These are phyloP conservation scores for Phytophthora tentaculata DNA, from an alignment of 352 stramenopile species.

Conservation along the genomic window DNA sequence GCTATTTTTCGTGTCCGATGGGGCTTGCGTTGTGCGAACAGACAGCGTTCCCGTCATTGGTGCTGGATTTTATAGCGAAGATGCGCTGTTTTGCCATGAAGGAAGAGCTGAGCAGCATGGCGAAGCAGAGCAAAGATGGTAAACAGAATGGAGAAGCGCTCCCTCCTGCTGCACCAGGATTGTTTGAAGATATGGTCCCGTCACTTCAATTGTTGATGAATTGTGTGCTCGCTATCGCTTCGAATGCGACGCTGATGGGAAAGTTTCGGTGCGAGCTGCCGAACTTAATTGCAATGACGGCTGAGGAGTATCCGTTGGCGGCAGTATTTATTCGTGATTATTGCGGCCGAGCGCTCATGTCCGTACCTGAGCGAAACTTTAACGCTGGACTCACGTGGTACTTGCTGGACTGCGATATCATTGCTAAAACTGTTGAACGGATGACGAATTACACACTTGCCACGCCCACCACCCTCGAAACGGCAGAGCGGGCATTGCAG, in stretches of 20 bases:
- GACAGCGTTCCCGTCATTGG: constrained; percentile 69
- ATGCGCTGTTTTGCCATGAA: constrained; percentile 54
- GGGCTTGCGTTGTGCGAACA: constrained; percentile 68
- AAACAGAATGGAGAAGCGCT: not conserved
- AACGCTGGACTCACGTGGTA: constrained; percentile 81
- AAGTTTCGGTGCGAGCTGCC: constrained; percentile 74
- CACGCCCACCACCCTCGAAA: constrained; percentile 35
- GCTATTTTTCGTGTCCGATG: constrained; percentile 55
- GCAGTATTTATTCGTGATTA: constrained; percentile 58
- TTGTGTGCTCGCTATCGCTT: constrained; percentile 64
- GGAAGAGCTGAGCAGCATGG: constrained; percentile 48
- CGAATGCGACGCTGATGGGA: constrained; percentile 59
- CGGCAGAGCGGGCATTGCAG: constrained; percentile 43
- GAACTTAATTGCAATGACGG: constrained; percentile 64
- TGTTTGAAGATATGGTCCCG: constrained; percentile 36
- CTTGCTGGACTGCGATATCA: constrained; percentile 64
- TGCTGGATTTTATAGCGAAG: constrained; percentile 70
- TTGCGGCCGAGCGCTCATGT: constrained; percentile 49
- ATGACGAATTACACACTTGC: constrained; percentile 51
- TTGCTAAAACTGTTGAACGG: constrained; percentile 53
- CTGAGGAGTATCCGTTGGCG: constrained; percentile 65
- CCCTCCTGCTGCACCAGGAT: not conserved
- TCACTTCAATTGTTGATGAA: constrained; percentile 64
- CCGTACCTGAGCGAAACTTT: constrained; percentile 65
- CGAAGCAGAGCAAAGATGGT: not conserved